Percentiles rank a stretch among this genome's conserved stretches.
Evolutionary conservation across 352 stramenopile species (phyloP).

Genomic region (Phytophthora sp.): DNA sequence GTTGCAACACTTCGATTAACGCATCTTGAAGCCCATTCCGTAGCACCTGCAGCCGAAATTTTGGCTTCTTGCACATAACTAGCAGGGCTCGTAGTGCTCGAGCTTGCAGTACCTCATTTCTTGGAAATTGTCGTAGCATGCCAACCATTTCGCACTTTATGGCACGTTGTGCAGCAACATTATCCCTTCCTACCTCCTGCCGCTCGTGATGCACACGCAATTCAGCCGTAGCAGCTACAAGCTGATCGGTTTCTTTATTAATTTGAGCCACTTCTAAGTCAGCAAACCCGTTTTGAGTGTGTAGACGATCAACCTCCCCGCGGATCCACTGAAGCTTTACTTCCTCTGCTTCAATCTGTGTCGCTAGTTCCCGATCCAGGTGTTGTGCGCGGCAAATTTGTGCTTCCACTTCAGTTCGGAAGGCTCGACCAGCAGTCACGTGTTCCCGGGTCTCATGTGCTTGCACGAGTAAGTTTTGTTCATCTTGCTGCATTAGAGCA

Average conservation of each 20-base stretch:
- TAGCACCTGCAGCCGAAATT: constrained; percentile 26
- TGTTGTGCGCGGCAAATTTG: constrained; percentile 32
- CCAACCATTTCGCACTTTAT: constrained; percentile 39
- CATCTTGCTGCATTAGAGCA: constrained; percentile 10
- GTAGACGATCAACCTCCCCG: constrained; percentile 25
- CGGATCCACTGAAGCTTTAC: constrained; percentile 28
- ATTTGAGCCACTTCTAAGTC: constrained; percentile 27
- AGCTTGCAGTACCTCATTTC: constrained; percentile 31
- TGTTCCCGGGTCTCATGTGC: constrained; percentile 21
- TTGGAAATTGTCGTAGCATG: constrained; percentile 28
- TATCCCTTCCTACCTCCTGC: constrained; percentile 15
- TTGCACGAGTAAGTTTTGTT: background rate
- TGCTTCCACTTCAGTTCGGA: constrained; percentile 26
- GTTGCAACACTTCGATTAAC: constrained; percentile 27
- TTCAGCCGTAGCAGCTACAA: constrained; percentile 4
- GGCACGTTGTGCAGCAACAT: constrained; percentile 15
- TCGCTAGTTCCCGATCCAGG: constrained; percentile 14
- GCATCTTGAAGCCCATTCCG: constrained; percentile 27
- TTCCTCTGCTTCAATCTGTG: constrained; percentile 19
- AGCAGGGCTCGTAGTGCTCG: constrained; percentile 24
- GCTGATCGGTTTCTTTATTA: constrained; percentile 9
- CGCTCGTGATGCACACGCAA: constrained; percentile 8
- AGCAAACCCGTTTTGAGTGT: constrained; percentile 28
- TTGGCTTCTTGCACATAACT: constrained; percentile 27
- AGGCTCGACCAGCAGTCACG: constrained; percentile 18